A percentile compares a stretch with the other conserved stretches of the same genome.
Evolutionary conservation across 2,329 filamentous ascomycete genomes (phyloP).

Genomic region (Emmonsia crescens): DNA sequence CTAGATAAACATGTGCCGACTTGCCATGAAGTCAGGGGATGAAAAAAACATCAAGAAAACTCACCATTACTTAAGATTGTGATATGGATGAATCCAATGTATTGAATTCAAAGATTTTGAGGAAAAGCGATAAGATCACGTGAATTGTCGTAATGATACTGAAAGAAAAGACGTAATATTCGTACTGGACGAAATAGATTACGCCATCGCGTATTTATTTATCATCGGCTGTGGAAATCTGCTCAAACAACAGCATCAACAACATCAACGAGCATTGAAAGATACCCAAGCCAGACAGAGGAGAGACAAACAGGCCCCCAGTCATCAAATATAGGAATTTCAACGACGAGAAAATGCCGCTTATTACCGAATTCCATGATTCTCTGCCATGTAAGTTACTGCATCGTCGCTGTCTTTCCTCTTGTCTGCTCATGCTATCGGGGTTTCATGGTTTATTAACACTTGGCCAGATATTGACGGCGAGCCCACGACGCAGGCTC

Average conservation of each 20-base stretch:
- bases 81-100: background rate
- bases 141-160: background rate
- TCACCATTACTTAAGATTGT: background rate
- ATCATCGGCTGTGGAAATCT: background rate
- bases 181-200: background rate
- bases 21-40: background rate
- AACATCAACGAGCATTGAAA: background rate
- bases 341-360: constrained; percentile 44
- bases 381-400: constrained; percentile 61
- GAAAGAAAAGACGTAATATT: too few relatives aligned
- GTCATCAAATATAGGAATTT: background rate
- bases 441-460: constrained; percentile 10
- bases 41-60: background rate
- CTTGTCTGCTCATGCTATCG: background rate
- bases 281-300: background rate
- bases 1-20: background rate
- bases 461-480: constrained; percentile 62
- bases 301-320: background rate
- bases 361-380: constrained; percentile 61
- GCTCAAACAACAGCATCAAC: background rate
- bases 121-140: background rate
- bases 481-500: constrained; percentile 51
- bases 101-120: background rate
- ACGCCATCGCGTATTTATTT: background rate
- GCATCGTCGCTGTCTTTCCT: background rate